These are phyloP conservation scores for Arabis hirsuta DNA, from an alignment of 345 rosid species.

Conservation along the genomic window DNA sequence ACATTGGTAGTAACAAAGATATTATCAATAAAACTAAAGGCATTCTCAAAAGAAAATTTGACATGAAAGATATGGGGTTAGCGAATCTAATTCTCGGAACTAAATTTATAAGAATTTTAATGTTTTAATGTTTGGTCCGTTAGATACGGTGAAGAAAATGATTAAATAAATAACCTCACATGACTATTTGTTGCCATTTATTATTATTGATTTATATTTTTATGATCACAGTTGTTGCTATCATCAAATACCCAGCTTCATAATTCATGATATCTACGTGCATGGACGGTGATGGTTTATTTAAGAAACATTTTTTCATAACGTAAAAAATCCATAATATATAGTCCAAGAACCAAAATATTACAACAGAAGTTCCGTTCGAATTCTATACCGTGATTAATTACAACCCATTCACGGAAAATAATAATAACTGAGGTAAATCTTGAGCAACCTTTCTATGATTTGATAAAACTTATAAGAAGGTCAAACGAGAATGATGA, in stretches of 20 bases:
- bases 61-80: no score
- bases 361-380: no score
- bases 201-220: slow-evolving; percentile 12
- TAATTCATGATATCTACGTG: slow-evolving; percentile 13
- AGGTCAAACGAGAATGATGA: slow-evolving; percentile 4
- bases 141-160: slow-evolving; percentile 37
- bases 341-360: no score
- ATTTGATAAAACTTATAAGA: slow-evolving; percentile 30
- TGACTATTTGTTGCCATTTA: slow-evolving; percentile 32
- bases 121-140: slow-evolving; percentile 35
- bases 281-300: background rate
- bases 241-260: slow-evolving; percentile 13
- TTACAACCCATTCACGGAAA: no score
- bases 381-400: no score
- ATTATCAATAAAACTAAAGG: no score
- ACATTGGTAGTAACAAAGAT: no score
- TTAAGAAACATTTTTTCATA: background rate
- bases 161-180: slow-evolving; percentile 8
- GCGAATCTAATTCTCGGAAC: no score
- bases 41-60: no score
- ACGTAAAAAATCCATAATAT: background rate
- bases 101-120: no score
- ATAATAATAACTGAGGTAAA: background rate
- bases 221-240: slow-evolving; percentile 30
- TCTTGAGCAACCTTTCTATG: slow-evolving; percentile 35